phyloP scores from a whole-genome alignment of 208 protist genomes.

The Leishmania amazonensis region DNA sequence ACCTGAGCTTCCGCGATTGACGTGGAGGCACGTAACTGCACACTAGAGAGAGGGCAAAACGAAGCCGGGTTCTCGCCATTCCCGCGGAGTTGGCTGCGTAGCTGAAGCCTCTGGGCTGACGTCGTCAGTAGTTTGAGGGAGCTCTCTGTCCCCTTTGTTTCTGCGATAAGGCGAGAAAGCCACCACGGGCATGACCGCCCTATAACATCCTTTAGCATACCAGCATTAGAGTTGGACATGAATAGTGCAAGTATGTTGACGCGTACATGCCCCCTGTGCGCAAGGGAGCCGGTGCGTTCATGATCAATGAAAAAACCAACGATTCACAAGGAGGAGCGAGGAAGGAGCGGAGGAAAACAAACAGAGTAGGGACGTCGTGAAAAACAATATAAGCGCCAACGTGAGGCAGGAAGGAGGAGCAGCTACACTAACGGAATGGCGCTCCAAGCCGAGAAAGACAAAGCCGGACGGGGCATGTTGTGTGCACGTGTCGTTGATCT shows the following conservation, averaged over 20 bases:
- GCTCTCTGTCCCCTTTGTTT: not conserved
- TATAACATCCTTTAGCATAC: not conserved
- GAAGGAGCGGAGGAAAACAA: not conserved
- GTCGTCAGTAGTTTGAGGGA: not conserved
- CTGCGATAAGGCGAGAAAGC: not conserved
- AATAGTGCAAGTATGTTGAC: too few relatives aligned
- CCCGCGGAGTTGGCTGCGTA: not conserved
- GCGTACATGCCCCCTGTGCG: too few relatives aligned
- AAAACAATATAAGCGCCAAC: not conserved
- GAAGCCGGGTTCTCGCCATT: too few relatives aligned
- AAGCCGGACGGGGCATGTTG: not conserved
- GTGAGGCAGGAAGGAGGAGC: not conserved
- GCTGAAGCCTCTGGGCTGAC: not conserved
- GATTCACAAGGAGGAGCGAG: not conserved
- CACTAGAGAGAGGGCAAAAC: not conserved
- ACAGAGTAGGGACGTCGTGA: not conserved
- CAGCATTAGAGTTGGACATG: not conserved
- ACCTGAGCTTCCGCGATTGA: slow-evolving; percentile 2
- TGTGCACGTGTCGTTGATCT: not conserved
- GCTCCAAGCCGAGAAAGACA: not conserved
- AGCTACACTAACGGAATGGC: not conserved
- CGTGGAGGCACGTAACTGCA: not conserved
- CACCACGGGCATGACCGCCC: slow-evolving; percentile 6
- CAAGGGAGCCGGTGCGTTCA: not conserved
- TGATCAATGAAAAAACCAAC: not conserved